Conservation (phyloP, 2,329 filamentous ascomycete genomes). For the Colletotrichum horii region DNA sequence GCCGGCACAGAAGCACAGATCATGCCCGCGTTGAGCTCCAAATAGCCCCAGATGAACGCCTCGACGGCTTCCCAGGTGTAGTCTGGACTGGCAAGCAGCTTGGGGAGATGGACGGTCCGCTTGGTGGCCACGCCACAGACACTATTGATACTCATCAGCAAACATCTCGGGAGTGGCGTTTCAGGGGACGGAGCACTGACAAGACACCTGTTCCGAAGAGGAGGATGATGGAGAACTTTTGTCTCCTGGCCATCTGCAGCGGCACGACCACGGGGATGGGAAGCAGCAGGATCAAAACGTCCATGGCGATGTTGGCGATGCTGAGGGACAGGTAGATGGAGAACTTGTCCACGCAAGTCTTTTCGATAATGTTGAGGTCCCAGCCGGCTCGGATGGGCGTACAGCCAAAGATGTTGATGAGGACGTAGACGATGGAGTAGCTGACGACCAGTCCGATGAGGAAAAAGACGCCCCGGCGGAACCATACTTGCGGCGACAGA, state of each 20-base stretch:
- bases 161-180: not conserved
- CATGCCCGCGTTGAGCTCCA: constrained; percentile 18
- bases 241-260: not conserved
- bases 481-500: not conserved
- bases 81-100: constrained; percentile 25
- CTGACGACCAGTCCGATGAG: constrained; percentile 35
- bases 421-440: constrained; percentile 30
- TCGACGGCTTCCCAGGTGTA: constrained; percentile 30
- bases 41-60: constrained; percentile 32
- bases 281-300: not conserved
- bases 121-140: constrained; percentile 33
- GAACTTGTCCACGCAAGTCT: not conserved
- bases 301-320: constrained; percentile 13
- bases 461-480: constrained; percentile 19
- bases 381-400: not conserved
- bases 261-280: constrained; percentile 1
- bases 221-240: constrained; percentile 8
- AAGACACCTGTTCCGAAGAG: constrained; percentile 1
- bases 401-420: not conserved
- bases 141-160: constrained; percentile 13
- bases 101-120: constrained; percentile 29
- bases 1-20: constrained; percentile 15
- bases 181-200: not conserved
- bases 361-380: not conserved
- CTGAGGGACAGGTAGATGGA: not conserved